Evolutionary conservation across 1,284 basidiomycete species (phyloP).

Genomic region (Grifola frondosa): DNA sequence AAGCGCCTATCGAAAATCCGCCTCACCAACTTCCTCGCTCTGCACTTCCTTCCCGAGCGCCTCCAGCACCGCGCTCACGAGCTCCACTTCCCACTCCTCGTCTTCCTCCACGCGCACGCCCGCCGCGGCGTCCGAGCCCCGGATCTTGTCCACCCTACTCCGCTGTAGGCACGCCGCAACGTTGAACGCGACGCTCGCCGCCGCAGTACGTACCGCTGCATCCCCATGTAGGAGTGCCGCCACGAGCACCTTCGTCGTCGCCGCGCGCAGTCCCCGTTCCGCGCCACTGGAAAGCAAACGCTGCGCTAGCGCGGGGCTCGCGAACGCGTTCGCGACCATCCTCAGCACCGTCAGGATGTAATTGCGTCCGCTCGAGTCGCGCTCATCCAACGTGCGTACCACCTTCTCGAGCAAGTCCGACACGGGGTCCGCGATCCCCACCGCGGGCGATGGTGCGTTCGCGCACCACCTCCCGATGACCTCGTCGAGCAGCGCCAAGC

Average conservation of each 20-base stretch:
- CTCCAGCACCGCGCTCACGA: conserved; percentile 77
- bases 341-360: conserved; percentile 71
- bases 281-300: conserved; percentile 42
- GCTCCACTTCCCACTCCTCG: conserved; percentile 83
- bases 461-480: conserved; percentile 53
- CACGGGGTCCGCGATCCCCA: conserved; percentile 39
- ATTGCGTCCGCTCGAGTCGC: conserved; percentile 38
- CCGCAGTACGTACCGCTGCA: conserved; percentile 68
- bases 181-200: conserved; percentile 82
- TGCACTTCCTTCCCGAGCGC: conserved; percentile 67
- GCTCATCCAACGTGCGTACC: conserved; percentile 28
- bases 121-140: conserved; percentile 29
- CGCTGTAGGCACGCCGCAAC: conserved; percentile 65
- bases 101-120: conserved; percentile 44
- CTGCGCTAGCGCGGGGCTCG: conserved; percentile 51
- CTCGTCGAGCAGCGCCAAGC: conserved; percentile 71
- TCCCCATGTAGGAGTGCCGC: conserved; percentile 70
- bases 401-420: conserved; percentile 46
- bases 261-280: conserved; percentile 20
- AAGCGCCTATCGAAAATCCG: neutral
- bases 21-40: conserved; percentile 78
- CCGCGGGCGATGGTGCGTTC: conserved; percentile 20
- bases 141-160: conserved; percentile 46
- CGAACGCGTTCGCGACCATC: conserved; percentile 74
- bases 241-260: conserved; percentile 49